Evolutionary conservation across 257 asterid genomes (phyloP).

Genomic region (Phtheirospermum japonicum): DNA sequence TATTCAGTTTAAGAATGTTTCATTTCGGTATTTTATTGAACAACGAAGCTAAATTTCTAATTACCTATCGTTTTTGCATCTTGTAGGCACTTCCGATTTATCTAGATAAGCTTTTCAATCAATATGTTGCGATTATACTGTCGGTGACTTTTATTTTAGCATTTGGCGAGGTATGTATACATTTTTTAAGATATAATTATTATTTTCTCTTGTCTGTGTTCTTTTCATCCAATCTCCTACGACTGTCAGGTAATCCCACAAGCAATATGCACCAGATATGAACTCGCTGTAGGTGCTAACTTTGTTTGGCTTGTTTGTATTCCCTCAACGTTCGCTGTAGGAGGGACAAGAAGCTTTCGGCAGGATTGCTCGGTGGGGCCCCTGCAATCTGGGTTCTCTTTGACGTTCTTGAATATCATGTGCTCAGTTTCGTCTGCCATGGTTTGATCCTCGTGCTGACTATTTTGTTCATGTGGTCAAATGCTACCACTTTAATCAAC

Average conservation of each 20-base stretch:
- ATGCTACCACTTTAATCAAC: slow-evolving; percentile 51
- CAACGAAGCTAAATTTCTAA: too few relatives aligned
- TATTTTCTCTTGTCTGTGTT: too few relatives aligned
- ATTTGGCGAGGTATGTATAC: slow-evolving; percentile 92
- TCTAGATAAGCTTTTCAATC: slow-evolving; percentile 90
- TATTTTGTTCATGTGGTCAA: too few relatives aligned
- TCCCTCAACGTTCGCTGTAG: too few relatives aligned
- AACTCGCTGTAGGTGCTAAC: slow-evolving; percentile 96
- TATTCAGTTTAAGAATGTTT: too few relatives aligned
- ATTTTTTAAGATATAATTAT: too few relatives aligned
- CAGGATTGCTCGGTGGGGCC: slow-evolving; percentile 51
- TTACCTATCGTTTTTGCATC: slow-evolving; percentile 30
- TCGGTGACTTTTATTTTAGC: slow-evolving; percentile 93
- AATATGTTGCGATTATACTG: slow-evolving; percentile 83
- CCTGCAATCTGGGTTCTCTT: slow-evolving; percentile 76
- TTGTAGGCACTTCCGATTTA: slow-evolving; percentile 96
- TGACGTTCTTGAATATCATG: too few relatives aligned
- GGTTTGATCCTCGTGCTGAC: too few relatives aligned
- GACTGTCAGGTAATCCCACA: slow-evolving; percentile 97
- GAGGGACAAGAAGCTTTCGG: slow-evolving; percentile 75
- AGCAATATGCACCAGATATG: slow-evolving; percentile 97
- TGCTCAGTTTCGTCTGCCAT: too few relatives aligned
- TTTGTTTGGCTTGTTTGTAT: slow-evolving; percentile 89
- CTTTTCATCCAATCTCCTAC: too few relatives aligned
- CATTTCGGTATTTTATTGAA: too few relatives aligned